phyloP scores from a whole-genome alignment of 768 basidiomycete species.

The Suillus spraguei region DNA sequence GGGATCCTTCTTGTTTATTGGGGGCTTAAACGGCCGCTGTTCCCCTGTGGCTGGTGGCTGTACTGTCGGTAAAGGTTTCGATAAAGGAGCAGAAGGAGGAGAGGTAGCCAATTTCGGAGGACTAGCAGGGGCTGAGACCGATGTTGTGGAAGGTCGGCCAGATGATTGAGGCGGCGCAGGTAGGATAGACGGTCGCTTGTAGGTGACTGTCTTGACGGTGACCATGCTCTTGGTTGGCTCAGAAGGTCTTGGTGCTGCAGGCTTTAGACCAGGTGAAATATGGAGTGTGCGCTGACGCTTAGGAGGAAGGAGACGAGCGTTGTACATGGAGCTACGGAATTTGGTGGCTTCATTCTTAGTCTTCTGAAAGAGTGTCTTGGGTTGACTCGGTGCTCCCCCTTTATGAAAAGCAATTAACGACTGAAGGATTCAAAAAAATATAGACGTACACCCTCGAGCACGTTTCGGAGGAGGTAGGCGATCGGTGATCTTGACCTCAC shows the following conservation, averaged over 20 bases:
- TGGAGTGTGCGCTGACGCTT: constrained; percentile 48
- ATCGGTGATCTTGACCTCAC: constrained; percentile 76
- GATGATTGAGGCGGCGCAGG: constrained; percentile 18
- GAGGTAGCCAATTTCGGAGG: constrained; percentile 27
- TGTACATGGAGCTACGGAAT: constrained; percentile 63
- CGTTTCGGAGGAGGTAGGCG: constrained; percentile 69
- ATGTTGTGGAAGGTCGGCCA: neutral
- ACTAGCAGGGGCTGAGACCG: constrained; percentile 5
- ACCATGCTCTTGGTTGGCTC: constrained; percentile 41
- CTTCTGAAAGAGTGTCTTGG: constrained; percentile 79
- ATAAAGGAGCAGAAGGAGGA: constrained; percentile 27
- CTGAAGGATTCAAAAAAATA: constrained; percentile 4
- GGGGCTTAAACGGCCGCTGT: constrained; percentile 38
- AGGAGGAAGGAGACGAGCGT: constrained; percentile 49
- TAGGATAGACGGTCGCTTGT: constrained; percentile 35
- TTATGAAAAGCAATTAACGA: constrained; percentile 22
- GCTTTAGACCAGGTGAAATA: constrained; percentile 35
- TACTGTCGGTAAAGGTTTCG: constrained; percentile 10
- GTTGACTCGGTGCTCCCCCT: constrained; percentile 43
- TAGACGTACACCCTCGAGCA: constrained; percentile 33
- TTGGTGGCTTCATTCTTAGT: constrained; percentile 71
- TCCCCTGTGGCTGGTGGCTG: constrained; percentile 25
- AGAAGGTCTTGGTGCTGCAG: constrained; percentile 36
- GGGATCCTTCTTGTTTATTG: constrained; percentile 60
- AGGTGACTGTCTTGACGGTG: constrained; percentile 52